Conservation (phyloP, 345 rosid genomes). For the Melaleuca alternifolia region DNA sequence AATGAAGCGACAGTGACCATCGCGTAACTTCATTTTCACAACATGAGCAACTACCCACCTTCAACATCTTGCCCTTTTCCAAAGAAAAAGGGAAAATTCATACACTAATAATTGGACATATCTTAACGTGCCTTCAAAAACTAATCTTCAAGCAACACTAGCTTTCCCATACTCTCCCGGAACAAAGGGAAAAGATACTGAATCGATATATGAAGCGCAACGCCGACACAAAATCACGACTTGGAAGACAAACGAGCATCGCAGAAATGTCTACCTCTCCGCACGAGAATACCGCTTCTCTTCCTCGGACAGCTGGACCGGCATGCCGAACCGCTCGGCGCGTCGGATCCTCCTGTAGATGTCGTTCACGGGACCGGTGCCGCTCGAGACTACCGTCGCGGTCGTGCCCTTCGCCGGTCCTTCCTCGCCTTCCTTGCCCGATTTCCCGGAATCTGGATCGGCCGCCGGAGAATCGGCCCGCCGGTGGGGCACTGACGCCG, state of each 20-base stretch:
- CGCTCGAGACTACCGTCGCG: slow-evolving; percentile 6
- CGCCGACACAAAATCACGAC: neutral
- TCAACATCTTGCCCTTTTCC: neutral
- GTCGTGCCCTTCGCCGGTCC: neutral
- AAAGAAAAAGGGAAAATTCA: neutral
- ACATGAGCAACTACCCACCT: rapidly evolving
- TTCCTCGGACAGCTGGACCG: slow-evolving; percentile 64
- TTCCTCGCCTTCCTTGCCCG: neutral
- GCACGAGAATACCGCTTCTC: slow-evolving; percentile 93
- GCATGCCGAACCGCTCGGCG: slow-evolving; percentile 85
- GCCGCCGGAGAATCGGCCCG: neutral
- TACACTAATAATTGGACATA: neutral
- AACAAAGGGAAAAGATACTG: neutral
- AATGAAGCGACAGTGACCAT: neutral
- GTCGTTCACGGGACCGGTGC: slow-evolving; percentile 25
- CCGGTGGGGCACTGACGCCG: neutral
- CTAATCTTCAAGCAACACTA: neutral
- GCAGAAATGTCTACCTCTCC: slow-evolving; percentile 39
- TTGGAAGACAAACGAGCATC: neutral
- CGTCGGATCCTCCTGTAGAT: slow-evolving; percentile 71
- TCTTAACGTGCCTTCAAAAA: neutral
- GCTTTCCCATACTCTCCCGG: neutral
- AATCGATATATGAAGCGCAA: rapidly evolving
- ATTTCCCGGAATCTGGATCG: neutral
- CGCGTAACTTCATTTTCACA: neutral